A percentile compares a stretch with the other conserved stretches of the same genome.
These are phyloP conservation scores for Annulohypoxylon bovei DNA, from an alignment of 495 filamentous ascomycete species.

Conservation along the genomic window DNA sequence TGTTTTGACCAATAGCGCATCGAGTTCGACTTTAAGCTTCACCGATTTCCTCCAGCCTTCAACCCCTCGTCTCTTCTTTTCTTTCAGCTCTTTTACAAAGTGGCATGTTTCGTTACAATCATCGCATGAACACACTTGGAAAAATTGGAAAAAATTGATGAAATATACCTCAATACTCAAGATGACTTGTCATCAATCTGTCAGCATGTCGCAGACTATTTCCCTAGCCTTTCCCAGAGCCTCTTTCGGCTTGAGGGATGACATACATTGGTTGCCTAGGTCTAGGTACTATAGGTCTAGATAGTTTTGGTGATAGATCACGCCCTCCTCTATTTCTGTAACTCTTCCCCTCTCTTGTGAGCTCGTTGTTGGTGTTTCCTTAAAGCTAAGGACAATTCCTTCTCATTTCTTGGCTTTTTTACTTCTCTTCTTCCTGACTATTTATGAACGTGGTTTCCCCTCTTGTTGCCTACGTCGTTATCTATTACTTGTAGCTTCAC, in stretches of 20 bases:
- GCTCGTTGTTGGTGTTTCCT: not conserved
- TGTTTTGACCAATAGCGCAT: not conserved
- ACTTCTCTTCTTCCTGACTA: not conserved
- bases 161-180: not conserved
- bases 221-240: not conserved
- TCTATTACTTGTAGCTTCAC: not conserved
- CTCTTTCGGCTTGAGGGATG: not conserved
- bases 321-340: not conserved
- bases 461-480: not conserved
- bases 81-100: conserved; percentile 15
- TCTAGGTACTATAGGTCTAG: not conserved
- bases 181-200: not conserved
- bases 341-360: conserved; percentile 9
- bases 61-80: not conserved
- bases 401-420: not conserved
- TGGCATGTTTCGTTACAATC: too few species aligned
- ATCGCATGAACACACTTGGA: not conserved
- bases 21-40: not conserved
- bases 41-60: not conserved
- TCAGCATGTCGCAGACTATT: conserved; percentile 9
- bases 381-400: conserved; percentile 5
- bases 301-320: not conserved
- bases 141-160: not conserved
- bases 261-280: not conserved
- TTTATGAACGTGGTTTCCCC: not conserved